Evolutionary conservation across 306 rosid species (phyloP).

Genomic region (Vigna unguiculata): DNA sequence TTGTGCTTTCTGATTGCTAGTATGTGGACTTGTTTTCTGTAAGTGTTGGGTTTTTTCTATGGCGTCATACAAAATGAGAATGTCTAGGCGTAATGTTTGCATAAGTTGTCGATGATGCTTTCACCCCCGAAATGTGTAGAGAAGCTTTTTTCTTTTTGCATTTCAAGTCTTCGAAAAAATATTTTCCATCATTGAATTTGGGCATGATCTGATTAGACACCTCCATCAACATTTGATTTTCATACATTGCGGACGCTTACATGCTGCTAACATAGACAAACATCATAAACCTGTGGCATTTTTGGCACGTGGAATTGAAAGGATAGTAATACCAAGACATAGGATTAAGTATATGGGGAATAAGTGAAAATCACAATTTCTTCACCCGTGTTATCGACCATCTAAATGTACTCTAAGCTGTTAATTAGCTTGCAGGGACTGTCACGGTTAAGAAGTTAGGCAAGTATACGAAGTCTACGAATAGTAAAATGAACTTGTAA

Average conservation of each 20-base stretch:
- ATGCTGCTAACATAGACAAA: not conserved
- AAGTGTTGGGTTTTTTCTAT: not conserved
- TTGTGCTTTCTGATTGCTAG: conserved; percentile 6
- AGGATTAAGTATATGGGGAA: not conserved
- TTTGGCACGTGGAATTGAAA: conserved; percentile 1
- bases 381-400: not conserved
- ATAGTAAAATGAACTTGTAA: no score
- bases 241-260: not conserved
- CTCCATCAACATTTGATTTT: conserved; percentile 11
- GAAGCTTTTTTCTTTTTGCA: not conserved
- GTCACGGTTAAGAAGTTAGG: not conserved
- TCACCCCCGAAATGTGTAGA: not conserved
- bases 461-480: no score
- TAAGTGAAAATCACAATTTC: not conserved
- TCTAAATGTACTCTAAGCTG: conserved; percentile 1
- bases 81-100: conserved; percentile 16
- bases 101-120: conserved; percentile 21
- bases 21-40: not conserved
- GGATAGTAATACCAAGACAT: not conserved
- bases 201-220: not conserved
- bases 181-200: not conserved
- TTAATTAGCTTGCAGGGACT: not conserved
- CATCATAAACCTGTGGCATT: not conserved
- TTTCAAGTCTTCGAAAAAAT: not conserved
- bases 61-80: not conserved